These are phyloP conservation scores for Pichia terricola DNA, from an alignment of 1,139 yeast species.

Conservation along the genomic window DNA sequence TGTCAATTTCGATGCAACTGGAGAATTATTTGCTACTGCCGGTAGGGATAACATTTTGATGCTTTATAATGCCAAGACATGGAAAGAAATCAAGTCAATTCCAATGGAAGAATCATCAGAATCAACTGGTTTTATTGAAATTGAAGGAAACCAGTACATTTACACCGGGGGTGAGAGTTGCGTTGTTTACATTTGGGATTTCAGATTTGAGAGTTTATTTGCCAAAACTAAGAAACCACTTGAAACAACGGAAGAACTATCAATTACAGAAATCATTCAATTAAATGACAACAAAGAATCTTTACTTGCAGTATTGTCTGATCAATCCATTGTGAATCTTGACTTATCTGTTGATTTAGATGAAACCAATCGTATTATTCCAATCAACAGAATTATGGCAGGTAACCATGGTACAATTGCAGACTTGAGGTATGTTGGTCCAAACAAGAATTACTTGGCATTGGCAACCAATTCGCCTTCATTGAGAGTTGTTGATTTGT, in stretches of 20 bases:
- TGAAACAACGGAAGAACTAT: constrained; percentile 57
- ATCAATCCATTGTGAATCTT: constrained; percentile 66
- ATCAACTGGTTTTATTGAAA: constrained; percentile 54
- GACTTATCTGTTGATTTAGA: constrained; percentile 28
- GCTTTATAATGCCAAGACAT: constrained; percentile 39
- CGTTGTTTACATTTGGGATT: constrained; percentile 52
- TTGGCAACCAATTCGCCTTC: constrained; percentile 95
- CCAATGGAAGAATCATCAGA: constrained; percentile 78
- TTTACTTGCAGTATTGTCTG: constrained; percentile 52
- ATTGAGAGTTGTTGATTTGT: constrained; percentile 57
- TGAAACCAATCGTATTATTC: constrained; percentile 26
- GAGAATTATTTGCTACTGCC: constrained; percentile 58
- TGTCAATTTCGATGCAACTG: constrained; percentile 49
- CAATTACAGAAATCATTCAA: constrained; percentile 48
- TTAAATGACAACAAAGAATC: constrained; percentile 18
- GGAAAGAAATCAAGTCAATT: constrained; percentile 53
- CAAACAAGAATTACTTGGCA: constrained; percentile 46
- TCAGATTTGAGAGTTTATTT: constrained; percentile 29
- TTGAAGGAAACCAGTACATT: constrained; percentile 31
- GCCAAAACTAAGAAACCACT: constrained; percentile 42
- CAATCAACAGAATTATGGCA: constrained; percentile 50
- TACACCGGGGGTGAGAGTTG: constrained; percentile 83
- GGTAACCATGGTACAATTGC: constrained; percentile 97
- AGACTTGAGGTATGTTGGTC: constrained; percentile 72
- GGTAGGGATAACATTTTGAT: constrained; percentile 82